Evolutionary conservation across 2,329 filamentous ascomycete species (phyloP).

Genomic region (Ilyonectria destructans): DNA sequence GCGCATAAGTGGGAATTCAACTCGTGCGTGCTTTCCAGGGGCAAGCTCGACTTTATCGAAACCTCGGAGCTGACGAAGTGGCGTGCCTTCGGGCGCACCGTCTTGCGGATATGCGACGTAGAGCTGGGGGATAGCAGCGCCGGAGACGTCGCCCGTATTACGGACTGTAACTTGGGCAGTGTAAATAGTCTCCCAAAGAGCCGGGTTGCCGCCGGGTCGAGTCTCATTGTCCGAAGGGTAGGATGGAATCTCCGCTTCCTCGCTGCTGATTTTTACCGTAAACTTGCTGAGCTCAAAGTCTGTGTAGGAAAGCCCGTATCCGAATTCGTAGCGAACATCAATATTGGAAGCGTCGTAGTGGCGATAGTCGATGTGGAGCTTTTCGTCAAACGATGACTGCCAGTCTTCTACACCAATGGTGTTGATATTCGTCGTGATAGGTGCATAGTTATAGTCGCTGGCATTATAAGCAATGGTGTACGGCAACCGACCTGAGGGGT

Average conservation of each 20-base stretch:
- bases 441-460: conserved; percentile 62
- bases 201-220: conserved; percentile 69
- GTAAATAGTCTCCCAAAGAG: conserved; percentile 68
- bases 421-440: conserved; percentile 54
- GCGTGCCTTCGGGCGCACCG: conserved; percentile 59
- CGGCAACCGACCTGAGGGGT: conserved; percentile 79
- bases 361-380: conserved; percentile 79
- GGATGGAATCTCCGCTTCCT: conserved; percentile 45
- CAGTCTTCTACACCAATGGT: conserved; percentile 57
- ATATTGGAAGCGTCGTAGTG: conserved; percentile 75
- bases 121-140: conserved; percentile 68
- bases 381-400: conserved; percentile 71
- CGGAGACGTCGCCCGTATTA: conserved; percentile 67
- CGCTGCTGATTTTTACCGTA: conserved; percentile 48
- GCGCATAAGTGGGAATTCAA: conserved; percentile 63
- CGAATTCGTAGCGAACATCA: conserved; percentile 76
- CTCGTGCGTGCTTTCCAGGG: conserved; percentile 57
- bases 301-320: conserved; percentile 80
- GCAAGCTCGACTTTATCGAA: conserved; percentile 67
- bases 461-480: conserved; percentile 77
- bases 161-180: conserved; percentile 63
- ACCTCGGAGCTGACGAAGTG: conserved; percentile 64
- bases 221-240: no score
- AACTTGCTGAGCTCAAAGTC: conserved; percentile 67
- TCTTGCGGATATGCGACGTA: conserved; percentile 64